A percentile compares a stretch with the other conserved stretches of the same genome.
phyloP scores from a whole-genome alignment of 1,284 basidiomycete species.

The Neonothopanus nambi region DNA sequence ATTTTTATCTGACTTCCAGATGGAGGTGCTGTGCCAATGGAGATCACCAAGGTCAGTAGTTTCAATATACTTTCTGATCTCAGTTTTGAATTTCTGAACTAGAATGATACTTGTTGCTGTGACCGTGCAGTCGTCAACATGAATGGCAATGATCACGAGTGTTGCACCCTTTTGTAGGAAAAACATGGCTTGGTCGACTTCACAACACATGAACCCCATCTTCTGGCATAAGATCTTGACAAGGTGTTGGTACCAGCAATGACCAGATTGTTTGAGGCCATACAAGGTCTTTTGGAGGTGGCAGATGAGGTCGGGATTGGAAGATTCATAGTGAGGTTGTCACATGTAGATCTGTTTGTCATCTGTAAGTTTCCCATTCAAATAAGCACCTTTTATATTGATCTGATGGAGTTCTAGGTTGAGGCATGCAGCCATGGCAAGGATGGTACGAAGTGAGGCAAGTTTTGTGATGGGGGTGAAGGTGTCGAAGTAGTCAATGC shows the following conservation, averaged over 20 bases:
- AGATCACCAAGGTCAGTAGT: slow-evolving; percentile 25
- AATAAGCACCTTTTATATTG: slow-evolving; percentile 27
- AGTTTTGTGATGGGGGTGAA: slow-evolving; percentile 29
- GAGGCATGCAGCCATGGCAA: slow-evolving; percentile 1
- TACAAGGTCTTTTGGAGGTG: slow-evolving; percentile 20
- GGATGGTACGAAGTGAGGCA: slow-evolving; percentile 21
- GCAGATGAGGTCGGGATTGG: too few species aligned
- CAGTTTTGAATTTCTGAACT: slow-evolving; percentile 15
- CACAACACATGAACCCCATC: slow-evolving; percentile 25
- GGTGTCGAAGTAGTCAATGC: slow-evolving; percentile 35
- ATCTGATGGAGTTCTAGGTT: slow-evolving; percentile 16
- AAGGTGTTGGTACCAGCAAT: slow-evolving; percentile 27
- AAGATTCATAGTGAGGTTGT: too few species aligned
- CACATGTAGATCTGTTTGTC: too few species aligned
- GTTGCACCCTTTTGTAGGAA: slow-evolving; percentile 10
- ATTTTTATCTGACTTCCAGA: too few species aligned
- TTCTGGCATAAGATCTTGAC: slow-evolving; percentile 7
- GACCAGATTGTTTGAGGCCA: slow-evolving; percentile 30
- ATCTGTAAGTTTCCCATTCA: too few species aligned
- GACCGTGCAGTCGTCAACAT: slow-evolving; percentile 26
- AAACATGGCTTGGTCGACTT: slow-evolving; percentile 24
- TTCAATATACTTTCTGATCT: slow-evolving; percentile 25
- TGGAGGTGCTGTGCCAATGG: too few species aligned
- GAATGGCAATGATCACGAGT: slow-evolving; percentile 19
- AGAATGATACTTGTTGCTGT: slow-evolving; percentile 15